Evolutionary conservation across 768 basidiomycete species (phyloP).

Genomic region (Auriscalpium vulgare): DNA sequence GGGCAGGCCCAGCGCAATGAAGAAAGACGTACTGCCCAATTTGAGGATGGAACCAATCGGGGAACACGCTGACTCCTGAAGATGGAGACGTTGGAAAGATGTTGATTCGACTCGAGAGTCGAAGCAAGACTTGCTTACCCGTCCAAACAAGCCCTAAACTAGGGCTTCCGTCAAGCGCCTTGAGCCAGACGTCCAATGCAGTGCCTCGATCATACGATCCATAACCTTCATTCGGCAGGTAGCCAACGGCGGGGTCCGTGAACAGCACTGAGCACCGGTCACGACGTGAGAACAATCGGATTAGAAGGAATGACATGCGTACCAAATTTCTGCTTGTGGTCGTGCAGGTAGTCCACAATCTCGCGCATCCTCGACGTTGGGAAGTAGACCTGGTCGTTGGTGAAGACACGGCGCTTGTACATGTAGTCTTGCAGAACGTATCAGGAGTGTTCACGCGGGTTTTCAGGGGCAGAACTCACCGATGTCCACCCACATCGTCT

Average conservation of each 20-base stretch:
- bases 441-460: background rate
- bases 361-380: constrained; percentile 55
- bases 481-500: constrained; percentile 79
- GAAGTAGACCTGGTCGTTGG: constrained; percentile 61
- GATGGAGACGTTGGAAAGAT: background rate
- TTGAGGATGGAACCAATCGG: constrained; percentile 59
- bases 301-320: constrained; percentile 10
- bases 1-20: no score
- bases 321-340: constrained; percentile 53
- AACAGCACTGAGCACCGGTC: constrained; percentile 41
- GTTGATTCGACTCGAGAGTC: background rate
- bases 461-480: constrained; percentile 29
- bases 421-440: constrained; percentile 46
- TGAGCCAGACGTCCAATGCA: constrained; percentile 48
- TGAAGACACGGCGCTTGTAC: constrained; percentile 60
- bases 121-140: constrained; percentile 26
- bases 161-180: constrained; percentile 50
- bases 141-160: constrained; percentile 59
- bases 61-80: constrained; percentile 48
- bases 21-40: constrained; percentile 34
- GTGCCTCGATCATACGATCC: constrained; percentile 48
- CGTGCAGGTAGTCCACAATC: constrained; percentile 53
- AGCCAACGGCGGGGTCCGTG: constrained; percentile 66
- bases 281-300: no score
- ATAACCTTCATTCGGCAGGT: constrained; percentile 39